Conservation (phyloP, 2,329 filamentous ascomycete species). For the Cladosporium sp. region DNA sequence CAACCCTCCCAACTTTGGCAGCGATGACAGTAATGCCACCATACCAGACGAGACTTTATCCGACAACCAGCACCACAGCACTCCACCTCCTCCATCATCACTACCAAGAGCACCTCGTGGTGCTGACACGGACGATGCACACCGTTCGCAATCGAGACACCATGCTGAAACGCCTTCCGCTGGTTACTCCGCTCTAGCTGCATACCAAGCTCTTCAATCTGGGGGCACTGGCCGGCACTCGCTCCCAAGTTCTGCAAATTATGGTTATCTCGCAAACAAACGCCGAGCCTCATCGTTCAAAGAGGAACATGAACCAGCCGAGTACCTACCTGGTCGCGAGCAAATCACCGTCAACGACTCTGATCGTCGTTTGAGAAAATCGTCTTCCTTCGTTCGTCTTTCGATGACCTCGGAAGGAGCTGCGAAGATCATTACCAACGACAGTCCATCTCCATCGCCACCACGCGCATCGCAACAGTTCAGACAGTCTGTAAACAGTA, state of each 20-base stretch:
- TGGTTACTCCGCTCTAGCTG: slow-evolving; percentile 10
- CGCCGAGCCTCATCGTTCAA: slow-evolving; percentile 44
- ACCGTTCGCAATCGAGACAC: not conserved
- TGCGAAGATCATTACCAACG: slow-evolving; percentile 74
- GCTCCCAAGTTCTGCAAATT: slow-evolving; percentile 8
- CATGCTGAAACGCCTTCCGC: slow-evolving; percentile 5
- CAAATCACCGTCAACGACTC: not conserved
- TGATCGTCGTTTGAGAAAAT: slow-evolving; percentile 28
- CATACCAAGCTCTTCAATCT: slow-evolving; percentile 13
- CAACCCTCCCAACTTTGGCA: slow-evolving; percentile 16
- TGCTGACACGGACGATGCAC: not conserved
- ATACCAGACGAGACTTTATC: slow-evolving; percentile 17
- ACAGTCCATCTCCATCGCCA: slow-evolving; percentile 69
- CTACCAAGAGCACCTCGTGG: not conserved
- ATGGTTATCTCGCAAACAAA: slow-evolving; percentile 43
- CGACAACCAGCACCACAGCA: slow-evolving; percentile 17
- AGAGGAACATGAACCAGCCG: not conserved
- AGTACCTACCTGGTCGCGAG: not conserved
- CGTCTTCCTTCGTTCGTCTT: slow-evolving; percentile 64
- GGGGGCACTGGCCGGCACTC: not conserved
- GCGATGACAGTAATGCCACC: slow-evolving; percentile 20
- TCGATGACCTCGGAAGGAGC: slow-evolving; percentile 86
- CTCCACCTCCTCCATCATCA: slow-evolving; percentile 13
- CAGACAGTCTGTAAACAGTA: slow-evolving; percentile 8
- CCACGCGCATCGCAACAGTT: slow-evolving; percentile 43